phyloP scores from a whole-genome alignment of 495 filamentous ascomycete species.

The Podospora comata region DNA sequence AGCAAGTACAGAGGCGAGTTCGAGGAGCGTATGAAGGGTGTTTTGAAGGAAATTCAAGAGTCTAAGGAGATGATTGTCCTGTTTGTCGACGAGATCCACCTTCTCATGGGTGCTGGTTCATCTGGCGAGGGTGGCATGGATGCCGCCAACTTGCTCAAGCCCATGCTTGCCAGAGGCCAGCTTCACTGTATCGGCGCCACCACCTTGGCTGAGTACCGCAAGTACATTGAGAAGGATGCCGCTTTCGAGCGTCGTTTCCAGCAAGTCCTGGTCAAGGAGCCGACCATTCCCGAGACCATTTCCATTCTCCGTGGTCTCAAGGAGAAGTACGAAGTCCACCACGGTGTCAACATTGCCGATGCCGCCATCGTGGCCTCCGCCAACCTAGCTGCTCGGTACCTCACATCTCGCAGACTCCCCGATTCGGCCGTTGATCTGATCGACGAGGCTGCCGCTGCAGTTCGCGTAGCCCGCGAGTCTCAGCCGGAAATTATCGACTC shows the following conservation, averaged over 20 bases:
- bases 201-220: constrained; percentile 90
- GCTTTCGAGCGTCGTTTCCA: constrained; percentile 98
- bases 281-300: constrained; percentile 80
- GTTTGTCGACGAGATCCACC: constrained; percentile 97
- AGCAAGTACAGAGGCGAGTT: constrained; percentile 99
- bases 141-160: constrained; percentile 94
- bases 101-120: constrained; percentile 94
- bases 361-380: constrained; percentile 88
- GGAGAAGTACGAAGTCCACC: constrained; percentile 96
- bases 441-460: constrained; percentile 93
- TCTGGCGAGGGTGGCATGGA: constrained; percentile 98
- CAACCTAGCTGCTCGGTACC: constrained; percentile 82
- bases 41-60: constrained; percentile 93
- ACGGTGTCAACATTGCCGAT: constrained; percentile 93
- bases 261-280: constrained; percentile 94
- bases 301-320: constrained; percentile 96
- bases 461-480: constrained; percentile 89
- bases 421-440: constrained; percentile 96
- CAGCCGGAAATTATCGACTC: constrained; percentile 93
- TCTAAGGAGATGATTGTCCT: constrained; percentile 96
- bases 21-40: constrained; percentile 98
- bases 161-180: constrained; percentile 93
- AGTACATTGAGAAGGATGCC: constrained; percentile 98
- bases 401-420: constrained; percentile 84
- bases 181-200: constrained; percentile 98